Conservation (phyloP, 805 yeast genomes). For the Metschnikowia corniflorae region DNA sequence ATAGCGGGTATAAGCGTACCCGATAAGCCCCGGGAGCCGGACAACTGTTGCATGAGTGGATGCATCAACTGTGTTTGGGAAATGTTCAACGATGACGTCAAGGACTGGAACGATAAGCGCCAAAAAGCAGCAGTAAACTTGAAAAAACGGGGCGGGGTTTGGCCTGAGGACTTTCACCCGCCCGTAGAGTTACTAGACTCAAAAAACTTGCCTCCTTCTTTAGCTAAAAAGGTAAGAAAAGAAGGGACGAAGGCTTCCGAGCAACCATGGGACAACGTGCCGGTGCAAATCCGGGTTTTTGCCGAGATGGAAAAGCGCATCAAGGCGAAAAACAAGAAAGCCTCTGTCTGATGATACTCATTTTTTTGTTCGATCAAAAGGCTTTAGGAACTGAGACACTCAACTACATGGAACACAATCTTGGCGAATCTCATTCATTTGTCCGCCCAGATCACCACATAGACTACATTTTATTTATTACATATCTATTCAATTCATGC, state of each 20-base stretch:
- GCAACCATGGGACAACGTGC: conserved; percentile 50
- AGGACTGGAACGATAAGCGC: conserved; percentile 70
- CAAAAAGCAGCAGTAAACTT: conserved; percentile 50
- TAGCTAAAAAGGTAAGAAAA: conserved; percentile 17
- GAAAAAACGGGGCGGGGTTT: conserved; percentile 34
- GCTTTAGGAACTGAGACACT: too few relatives aligned
- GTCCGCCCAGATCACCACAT: too few relatives aligned
- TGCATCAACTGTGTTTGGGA: conserved; percentile 98
- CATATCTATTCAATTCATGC: neutral
- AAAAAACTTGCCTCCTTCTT: conserved; percentile 37
- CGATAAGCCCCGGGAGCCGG: conserved; percentile 82
- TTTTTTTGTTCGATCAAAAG: neutral
- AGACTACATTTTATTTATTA: too few relatives aligned
- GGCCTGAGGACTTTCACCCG: conserved; percentile 44
- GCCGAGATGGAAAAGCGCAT: conserved; percentile 75
- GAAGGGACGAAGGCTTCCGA: conserved; percentile 14
- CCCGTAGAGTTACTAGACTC: conserved; percentile 30
- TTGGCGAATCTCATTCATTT: too few relatives aligned
- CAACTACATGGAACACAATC: too few relatives aligned
- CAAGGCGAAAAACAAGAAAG: conserved; percentile 34
- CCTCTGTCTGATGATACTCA: too few relatives aligned
- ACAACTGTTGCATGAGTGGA: conserved; percentile 96
- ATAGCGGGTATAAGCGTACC: conserved; percentile 73
- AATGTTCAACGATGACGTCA: conserved; percentile 78
- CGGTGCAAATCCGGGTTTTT: conserved; percentile 74